Conservation (phyloP, 2,329 filamentous ascomycete genomes). For the Ophiostoma triangulosporum region DNA sequence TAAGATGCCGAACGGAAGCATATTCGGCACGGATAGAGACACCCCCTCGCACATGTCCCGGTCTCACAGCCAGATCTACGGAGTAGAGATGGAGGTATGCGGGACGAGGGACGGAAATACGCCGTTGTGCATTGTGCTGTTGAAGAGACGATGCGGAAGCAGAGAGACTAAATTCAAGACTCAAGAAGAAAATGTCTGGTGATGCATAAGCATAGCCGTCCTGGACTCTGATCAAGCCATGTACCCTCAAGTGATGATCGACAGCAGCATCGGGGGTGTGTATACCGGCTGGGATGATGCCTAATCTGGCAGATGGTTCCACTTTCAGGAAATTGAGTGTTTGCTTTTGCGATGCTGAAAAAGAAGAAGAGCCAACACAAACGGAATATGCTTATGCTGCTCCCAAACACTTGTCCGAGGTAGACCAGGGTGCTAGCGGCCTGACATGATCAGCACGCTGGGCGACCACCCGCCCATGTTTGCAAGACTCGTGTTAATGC, state of each 20-base stretch:
- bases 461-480: conserved; percentile 9
- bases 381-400: neutral
- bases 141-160: too few species aligned
- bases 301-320: conserved; percentile 21
- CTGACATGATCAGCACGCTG: too few species aligned
- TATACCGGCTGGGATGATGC: conserved; percentile 13
- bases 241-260: conserved; percentile 18
- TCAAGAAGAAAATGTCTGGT: too few species aligned
- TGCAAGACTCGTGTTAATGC: neutral
- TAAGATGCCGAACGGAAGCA: too few species aligned
- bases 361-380: neutral
- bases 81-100: neutral
- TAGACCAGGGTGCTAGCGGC: too few species aligned
- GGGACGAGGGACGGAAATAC: neutral
- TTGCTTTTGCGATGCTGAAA: conserved; percentile 4
- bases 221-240: neutral
- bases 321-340: conserved; percentile 19
- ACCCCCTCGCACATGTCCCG: neutral
- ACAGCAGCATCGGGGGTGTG: conserved; percentile 23
- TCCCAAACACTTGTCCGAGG: too few species aligned
- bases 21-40: neutral
- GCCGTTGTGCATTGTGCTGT: too few species aligned
- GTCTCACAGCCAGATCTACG: neutral
- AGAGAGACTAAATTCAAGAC: too few species aligned
- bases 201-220: too few species aligned